Evolutionary conservation across 2,329 filamentous ascomycete species (phyloP), one percentile per base, ranked within the genome.

Genomic region (Paramyrothecium roridum): DNA sequence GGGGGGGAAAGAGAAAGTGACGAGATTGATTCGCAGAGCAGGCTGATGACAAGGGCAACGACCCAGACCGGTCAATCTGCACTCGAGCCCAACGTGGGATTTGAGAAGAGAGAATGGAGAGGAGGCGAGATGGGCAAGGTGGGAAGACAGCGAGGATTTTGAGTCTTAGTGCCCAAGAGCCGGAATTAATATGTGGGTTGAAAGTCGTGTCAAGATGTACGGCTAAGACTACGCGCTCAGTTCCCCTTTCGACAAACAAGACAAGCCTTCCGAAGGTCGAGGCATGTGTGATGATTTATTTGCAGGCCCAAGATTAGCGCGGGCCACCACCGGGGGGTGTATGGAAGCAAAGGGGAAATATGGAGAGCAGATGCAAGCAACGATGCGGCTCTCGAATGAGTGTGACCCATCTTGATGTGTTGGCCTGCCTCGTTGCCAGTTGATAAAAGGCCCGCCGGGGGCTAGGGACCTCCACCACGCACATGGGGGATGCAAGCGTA

Each of bases 341-440:
- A 73, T 67, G 70, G 72, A 75, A 68, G 70, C 65, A 68, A 64
- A 63, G 61, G n/a, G 55, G 13, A 50, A 23, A 17, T n/a, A 33
- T 26, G 48, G 48, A 50, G 48, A 33, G 21, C 63, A 82, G 78
- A 83, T 79, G 80, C 81, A 83, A 77, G 80, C 80, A 72, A 73
- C 78, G 76, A 84, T 87, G 83, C 83, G 84, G 84, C 84, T 85
- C 82, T 85, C 79, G 59, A 67, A 66, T 81, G 74, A 81, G 81
- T 84, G 82, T 82, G 83, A 84, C 83, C 83, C 82, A 84, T 85
- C 77, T 79, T 90, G 90, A 92, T 96, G 91, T 89, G 91, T 82
- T 96, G 91, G 91, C 91, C 87, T 87, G 79, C 80, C 81, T 88
- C 81, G 81, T 85, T 83, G 83, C 90, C 90, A 93, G 87, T 93